Evolutionary conservation across 805 yeast genomes (phyloP), one percentile per base, ranked within the genome.

Genomic region (Kodamaea leandrae): DNA sequence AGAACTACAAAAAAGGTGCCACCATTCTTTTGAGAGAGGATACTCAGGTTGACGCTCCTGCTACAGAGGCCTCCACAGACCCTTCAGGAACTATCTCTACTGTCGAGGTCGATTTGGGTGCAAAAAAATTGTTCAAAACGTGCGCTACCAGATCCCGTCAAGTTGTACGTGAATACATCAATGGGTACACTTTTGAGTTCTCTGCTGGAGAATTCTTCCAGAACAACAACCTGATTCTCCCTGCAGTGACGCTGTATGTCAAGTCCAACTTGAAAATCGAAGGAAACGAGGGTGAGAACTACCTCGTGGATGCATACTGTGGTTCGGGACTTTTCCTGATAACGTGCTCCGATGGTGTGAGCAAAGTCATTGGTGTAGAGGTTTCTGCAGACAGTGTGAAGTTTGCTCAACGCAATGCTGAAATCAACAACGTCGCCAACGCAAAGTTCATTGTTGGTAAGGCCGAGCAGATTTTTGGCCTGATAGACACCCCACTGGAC

Each of bases 151-250:
- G 85, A 43, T 64, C 86, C 23, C 80, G 90, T 58, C 86, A 82
- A 45, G 79, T 86, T 38, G 93, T 91, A 40, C 78, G 79, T 6
- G 97, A 90, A 57, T 77, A 76, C 51, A 76, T 85, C 32, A 75
- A 78, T 44, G 95, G 91, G 2, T 79, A 74, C 61, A 76, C 80
- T 37, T 93, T 93, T 63, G 82, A 86, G 55, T 93, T 87, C 61
- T 82, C 89, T 23, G 97, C 97, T 0, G 96, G 96, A 42, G 96
- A 90, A 60, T 93, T 93, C 58, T 93, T 93, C 72, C 99, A 91
- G 65, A 91, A 91, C 66, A 91, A 91, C 65, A 90, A 89, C 61
- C 82, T 95, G 15, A 91, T 93, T 18, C 67, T 93, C 47, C 96
- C 97, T 2, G 61, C 70, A 2, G 95, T 93, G 14, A 84, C 96